Conservation (phyloP, 352 stramenopile genomes). For the Pythium aristosporum region DNA sequence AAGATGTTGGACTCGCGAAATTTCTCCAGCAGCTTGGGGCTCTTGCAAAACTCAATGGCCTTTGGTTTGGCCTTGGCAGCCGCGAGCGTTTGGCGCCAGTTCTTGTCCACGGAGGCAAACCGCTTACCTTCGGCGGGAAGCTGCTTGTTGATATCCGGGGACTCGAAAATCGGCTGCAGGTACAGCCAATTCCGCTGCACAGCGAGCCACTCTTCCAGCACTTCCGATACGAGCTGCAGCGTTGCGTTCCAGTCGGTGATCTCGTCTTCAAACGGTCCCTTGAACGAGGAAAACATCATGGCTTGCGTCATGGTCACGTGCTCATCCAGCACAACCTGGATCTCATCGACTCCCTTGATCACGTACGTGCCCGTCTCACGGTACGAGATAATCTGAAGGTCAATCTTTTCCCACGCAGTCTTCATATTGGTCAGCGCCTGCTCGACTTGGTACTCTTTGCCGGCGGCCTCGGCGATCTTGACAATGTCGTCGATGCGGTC, state of each 20-base stretch:
- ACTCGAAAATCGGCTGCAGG: slow-evolving; percentile 95
- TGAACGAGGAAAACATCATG: slow-evolving; percentile 96
- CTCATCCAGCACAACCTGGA: slow-evolving; percentile 93
- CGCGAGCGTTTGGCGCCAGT: slow-evolving; percentile 91
- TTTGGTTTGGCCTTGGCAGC: slow-evolving; percentile 85
- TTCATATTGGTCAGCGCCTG: slow-evolving; percentile 93
- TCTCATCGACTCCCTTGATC: slow-evolving; percentile 94
- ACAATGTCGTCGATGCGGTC: slow-evolving; percentile 91
- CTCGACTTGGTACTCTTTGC: slow-evolving; percentile 96
- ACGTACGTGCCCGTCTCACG: slow-evolving; percentile 94
- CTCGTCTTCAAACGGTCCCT: slow-evolving; percentile 93
- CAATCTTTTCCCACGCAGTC: slow-evolving; percentile 86
- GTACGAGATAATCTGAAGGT: slow-evolving; percentile 90
- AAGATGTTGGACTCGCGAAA: slow-evolving; percentile 95
- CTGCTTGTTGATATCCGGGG: slow-evolving; percentile 96
- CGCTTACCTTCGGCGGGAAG: slow-evolving; percentile 93
- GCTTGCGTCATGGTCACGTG: slow-evolving; percentile 96
- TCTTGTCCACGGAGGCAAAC: slow-evolving; percentile 95
- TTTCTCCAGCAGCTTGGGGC: slow-evolving; percentile 89
- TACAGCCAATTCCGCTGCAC: slow-evolving; percentile 97
- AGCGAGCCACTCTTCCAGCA: slow-evolving; percentile 93
- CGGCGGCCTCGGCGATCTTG: slow-evolving; percentile 90
- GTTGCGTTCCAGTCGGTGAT: slow-evolving; percentile 93
- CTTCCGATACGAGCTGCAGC: slow-evolving; percentile 90
- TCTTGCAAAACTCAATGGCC: slow-evolving; percentile 93